Percentiles rank a stretch among this genome's conserved stretches.
Conservation (phyloP, 176 grass and related monocot genomes). For the Stipa capillata region DNA sequence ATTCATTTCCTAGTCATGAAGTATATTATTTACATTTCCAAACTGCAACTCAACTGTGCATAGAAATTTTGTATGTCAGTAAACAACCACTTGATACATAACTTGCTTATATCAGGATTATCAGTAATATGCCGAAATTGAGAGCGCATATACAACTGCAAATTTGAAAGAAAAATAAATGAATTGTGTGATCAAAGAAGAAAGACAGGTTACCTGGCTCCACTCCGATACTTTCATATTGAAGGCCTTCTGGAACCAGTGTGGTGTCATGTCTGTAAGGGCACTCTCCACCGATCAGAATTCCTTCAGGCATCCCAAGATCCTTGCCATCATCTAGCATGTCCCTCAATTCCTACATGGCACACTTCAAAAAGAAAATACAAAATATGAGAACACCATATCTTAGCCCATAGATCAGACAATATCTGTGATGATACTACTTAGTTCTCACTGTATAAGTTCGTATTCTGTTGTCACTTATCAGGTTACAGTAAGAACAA, state of each 20-base stretch:
- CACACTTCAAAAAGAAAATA: slow-evolving; percentile 8
- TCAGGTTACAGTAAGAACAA: not conserved
- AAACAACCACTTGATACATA: not conserved
- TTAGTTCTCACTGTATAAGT: not conserved
- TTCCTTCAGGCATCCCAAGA: slow-evolving; percentile 62
- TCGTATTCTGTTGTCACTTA: not conserved
- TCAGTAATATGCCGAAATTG: not conserved
- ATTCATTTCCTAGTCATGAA: not conserved
- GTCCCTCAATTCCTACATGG: slow-evolving; percentile 71
- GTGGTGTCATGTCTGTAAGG: slow-evolving; percentile 65
- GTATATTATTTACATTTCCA: not conserved
- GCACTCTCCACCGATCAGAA: slow-evolving; percentile 76
- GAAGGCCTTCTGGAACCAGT: slow-evolving; percentile 47
- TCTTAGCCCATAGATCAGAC: not conserved
- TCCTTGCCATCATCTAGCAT: slow-evolving; percentile 67
- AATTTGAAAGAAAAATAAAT: not conserved
- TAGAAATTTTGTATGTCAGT: not conserved
- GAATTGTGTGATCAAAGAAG: not conserved
- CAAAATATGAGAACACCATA: not conserved
- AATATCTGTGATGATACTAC: not conserved
- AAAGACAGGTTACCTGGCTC: slow-evolving; percentile 53
- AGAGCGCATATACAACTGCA: not conserved
- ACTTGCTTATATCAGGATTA: not conserved
- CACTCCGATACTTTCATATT: slow-evolving; percentile 67
- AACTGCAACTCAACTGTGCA: not conserved